A percentile compares a stretch with the other conserved stretches of the same genome.
phyloP scores from a whole-genome alignment of 208 protist genomes.

The Leishmania amazonensis region DNA sequence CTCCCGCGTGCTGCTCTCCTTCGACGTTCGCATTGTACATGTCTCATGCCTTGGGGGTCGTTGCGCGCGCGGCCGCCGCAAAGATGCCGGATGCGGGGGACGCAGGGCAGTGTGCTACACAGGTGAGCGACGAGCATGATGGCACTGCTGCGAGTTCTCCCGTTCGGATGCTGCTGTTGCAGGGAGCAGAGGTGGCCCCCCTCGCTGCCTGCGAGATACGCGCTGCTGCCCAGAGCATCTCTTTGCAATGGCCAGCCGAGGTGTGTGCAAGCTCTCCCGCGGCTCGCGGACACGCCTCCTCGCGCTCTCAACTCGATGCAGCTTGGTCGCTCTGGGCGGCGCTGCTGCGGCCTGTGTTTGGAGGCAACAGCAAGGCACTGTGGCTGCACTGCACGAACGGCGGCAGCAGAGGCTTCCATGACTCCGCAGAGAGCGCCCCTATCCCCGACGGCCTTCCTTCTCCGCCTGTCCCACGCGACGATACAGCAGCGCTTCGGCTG shows the following conservation, averaged over 20 bases:
- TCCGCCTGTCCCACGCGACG: not conserved
- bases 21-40: constrained; percentile 12
- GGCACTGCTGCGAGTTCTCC: not conserved
- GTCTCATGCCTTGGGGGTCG: not conserved
- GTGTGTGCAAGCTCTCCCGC: not conserved
- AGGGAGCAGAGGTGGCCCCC: not conserved
- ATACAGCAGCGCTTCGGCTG: constrained; percentile 31
- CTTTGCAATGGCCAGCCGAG: not conserved
- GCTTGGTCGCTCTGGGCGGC: constrained; percentile 28
- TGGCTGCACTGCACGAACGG: constrained; percentile 19
- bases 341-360: constrained; percentile 56
- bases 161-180: not conserved
- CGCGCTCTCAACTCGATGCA: not conserved
- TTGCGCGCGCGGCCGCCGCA: constrained; percentile 1
- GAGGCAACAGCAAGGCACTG: constrained; percentile 62
- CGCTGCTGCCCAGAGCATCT: not conserved
- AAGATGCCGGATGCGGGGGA: not conserved
- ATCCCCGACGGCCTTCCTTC: constrained; percentile 5
- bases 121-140: not conserved
- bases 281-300: too few relatives aligned
- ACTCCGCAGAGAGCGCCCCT: not conserved
- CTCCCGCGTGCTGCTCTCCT: not conserved
- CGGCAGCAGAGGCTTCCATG: not conserved
- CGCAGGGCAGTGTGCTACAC: not conserved
- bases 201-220: constrained; percentile 3